These are phyloP conservation scores for Coniochaeta pulveracea DNA, from an alignment of 2,329 filamentous ascomycete species.

Conservation along the genomic window DNA sequence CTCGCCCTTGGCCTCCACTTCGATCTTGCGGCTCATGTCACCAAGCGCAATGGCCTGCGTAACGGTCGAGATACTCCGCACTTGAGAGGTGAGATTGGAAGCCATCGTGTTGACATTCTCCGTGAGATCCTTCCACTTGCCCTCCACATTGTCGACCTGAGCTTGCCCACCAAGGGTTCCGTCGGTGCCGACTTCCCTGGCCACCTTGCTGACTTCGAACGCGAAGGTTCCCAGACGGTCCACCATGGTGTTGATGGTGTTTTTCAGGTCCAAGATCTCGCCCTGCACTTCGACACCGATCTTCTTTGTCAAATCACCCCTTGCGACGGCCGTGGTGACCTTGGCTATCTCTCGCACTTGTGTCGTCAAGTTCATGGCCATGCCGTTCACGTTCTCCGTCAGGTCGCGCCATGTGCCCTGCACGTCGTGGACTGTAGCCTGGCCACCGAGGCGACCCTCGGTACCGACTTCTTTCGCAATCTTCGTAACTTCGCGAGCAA, in stretches of 20 bases:
- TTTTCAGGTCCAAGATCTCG: constrained; percentile 90
- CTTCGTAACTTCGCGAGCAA: constrained; percentile 93
- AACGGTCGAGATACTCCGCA: constrained; percentile 85
- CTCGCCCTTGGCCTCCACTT: constrained; percentile 89
- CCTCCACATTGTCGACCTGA: constrained; percentile 86
- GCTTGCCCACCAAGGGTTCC: constrained; percentile 90
- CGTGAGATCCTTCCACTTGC: constrained; percentile 96
- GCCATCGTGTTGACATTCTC: constrained; percentile 77
- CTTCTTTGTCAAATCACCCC: constrained; percentile 89
- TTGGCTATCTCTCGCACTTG: constrained; percentile 97
- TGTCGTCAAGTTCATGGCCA: constrained; percentile 96
- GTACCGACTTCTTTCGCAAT: constrained; percentile 95
- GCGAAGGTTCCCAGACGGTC: constrained; percentile 93
- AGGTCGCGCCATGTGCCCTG: constrained; percentile 96
- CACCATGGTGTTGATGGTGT: constrained; percentile 98
- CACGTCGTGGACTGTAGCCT: constrained; percentile 91
- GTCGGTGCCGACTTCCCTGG: constrained; percentile 91
- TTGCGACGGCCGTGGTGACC: constrained; percentile 90
- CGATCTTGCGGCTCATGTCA: constrained; percentile 91
- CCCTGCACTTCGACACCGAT: constrained; percentile 89
- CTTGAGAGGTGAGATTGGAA: constrained; percentile 58
- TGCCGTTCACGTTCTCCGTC: constrained; percentile 92
- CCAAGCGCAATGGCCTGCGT: constrained; percentile 92
- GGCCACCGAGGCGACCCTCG: constrained; percentile 84
- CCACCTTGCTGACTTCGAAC: constrained; percentile 91